These are phyloP conservation scores for Boletales sp. DNA, from an alignment of 768 basidiomycete genomes.

Conservation along the genomic window DNA sequence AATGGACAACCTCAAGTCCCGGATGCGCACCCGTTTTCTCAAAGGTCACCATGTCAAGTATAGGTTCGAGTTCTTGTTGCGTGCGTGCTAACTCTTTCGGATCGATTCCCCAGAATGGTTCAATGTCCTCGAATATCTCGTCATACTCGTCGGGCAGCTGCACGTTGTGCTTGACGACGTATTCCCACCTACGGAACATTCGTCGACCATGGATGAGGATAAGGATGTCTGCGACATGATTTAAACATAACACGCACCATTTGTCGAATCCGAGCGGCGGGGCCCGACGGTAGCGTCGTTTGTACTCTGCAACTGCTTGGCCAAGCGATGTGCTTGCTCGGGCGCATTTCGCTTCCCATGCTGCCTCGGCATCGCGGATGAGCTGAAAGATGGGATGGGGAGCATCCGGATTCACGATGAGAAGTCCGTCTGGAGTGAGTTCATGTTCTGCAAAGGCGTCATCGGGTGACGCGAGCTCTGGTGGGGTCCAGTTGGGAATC, in stretches of 20 bases:
- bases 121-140: constrained; percentile 38
- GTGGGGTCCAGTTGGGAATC: background rate
- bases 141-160: constrained; percentile 47
- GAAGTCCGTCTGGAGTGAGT: constrained; percentile 25
- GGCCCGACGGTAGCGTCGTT: constrained; percentile 28
- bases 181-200: constrained; percentile 36
- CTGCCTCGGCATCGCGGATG: constrained; percentile 32
- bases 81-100: constrained; percentile 22
- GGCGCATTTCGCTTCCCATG: constrained; percentile 34
- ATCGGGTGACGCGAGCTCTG: too few species aligned
- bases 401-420: constrained; percentile 33
- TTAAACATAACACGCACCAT: constrained; percentile 28
- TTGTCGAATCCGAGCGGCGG: constrained; percentile 43
- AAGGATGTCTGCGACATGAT: too few species aligned
- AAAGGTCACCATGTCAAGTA: constrained; percentile 17
- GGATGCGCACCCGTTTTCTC: constrained; percentile 13
- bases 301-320: constrained; percentile 38
- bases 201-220: fast-evolving
- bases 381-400: constrained; percentile 44
- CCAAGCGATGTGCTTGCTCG: constrained; percentile 36
- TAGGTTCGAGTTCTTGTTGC: constrained; percentile 21
- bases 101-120: constrained; percentile 36
- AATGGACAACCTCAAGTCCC: constrained; percentile 14
- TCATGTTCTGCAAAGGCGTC: constrained; percentile 16
- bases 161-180: constrained; percentile 36